Evolutionary conservation across 176 grass and related monocot genomes (phyloP).

Genomic region (Lolium rigidum): DNA sequence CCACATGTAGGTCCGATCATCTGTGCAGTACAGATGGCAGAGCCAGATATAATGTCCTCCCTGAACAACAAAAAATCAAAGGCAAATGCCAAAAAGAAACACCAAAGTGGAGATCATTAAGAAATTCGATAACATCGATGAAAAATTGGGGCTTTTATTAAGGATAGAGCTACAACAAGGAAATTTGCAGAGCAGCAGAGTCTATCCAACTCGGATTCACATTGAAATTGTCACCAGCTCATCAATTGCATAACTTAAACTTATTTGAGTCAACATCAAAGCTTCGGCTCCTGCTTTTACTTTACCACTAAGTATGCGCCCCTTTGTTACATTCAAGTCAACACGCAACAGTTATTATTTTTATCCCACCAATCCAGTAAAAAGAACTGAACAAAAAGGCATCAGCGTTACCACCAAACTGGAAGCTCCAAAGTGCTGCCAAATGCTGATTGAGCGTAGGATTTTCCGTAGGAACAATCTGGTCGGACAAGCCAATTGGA

Average conservation of each 20-base stretch:
- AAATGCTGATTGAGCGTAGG: not conserved
- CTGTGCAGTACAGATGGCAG: not conserved
- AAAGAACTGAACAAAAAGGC: not conserved
- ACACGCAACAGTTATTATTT: not conserved
- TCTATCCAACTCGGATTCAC: not conserved
- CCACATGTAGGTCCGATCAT: not conserved
- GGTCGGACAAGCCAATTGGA: conserved; percentile 1
- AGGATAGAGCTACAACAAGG: not conserved
- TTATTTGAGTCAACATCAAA: not conserved
- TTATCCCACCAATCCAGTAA: not conserved
- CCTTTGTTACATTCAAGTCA: not conserved
- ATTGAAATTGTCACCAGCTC: not conserved
- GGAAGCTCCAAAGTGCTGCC: conserved; percentile 8
- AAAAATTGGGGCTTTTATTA: not conserved
- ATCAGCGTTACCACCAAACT: not conserved
- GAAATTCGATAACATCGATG: not conserved
- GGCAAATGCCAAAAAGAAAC: not conserved
- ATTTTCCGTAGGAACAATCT: not conserved
- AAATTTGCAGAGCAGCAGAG: not conserved
- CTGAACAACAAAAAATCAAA: not conserved
- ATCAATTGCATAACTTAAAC: not conserved
- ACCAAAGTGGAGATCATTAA: not conserved
- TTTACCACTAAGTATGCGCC: not conserved
- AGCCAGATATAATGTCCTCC: not conserved
- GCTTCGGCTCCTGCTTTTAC: not conserved